These are phyloP conservation scores for Pseudogymnoascus sp. DNA, from an alignment of 2,329 filamentous ascomycete genomes.

Conservation along the genomic window DNA sequence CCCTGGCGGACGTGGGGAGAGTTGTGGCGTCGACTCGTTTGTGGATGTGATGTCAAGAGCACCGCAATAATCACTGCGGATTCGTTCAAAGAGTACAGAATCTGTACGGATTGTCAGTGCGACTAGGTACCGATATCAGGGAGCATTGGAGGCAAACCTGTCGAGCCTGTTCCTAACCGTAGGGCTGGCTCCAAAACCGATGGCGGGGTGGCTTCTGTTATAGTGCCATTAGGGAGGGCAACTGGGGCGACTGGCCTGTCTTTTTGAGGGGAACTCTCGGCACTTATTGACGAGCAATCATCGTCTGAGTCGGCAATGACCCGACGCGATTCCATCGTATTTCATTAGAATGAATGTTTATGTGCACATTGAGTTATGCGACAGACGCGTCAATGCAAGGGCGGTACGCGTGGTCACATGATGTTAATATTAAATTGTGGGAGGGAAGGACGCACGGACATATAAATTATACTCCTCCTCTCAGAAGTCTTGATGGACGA, in stretches of 20 bases:
- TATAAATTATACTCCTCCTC: neutral
- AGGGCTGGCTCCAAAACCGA: neutral
- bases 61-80: constrained; percentile 8
- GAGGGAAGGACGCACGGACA: neutral
- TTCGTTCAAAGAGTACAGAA: constrained; percentile 8
- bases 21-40: neutral
- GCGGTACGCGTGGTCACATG: neutral
- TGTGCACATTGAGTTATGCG: neutral
- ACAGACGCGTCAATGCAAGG: neutral
- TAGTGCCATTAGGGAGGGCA: neutral
- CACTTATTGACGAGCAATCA: constrained; percentile 13
- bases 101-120: neutral
- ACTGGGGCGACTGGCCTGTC: neutral
- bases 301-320: constrained; percentile 32
- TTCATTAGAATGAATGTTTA: neutral
- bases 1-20: neutral
- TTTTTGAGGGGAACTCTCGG: neutral
- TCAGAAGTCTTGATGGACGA: neutral
- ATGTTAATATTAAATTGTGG: neutral
- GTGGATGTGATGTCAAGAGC: neutral
- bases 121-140: neutral
- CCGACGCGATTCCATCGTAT: constrained; percentile 23
- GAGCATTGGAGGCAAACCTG: neutral
- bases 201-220: neutral
- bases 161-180: constrained; percentile 8